Evolutionary conservation across 2,329 filamentous ascomycete species (phyloP).

Genomic region (Clarireedia paspali): DNA sequence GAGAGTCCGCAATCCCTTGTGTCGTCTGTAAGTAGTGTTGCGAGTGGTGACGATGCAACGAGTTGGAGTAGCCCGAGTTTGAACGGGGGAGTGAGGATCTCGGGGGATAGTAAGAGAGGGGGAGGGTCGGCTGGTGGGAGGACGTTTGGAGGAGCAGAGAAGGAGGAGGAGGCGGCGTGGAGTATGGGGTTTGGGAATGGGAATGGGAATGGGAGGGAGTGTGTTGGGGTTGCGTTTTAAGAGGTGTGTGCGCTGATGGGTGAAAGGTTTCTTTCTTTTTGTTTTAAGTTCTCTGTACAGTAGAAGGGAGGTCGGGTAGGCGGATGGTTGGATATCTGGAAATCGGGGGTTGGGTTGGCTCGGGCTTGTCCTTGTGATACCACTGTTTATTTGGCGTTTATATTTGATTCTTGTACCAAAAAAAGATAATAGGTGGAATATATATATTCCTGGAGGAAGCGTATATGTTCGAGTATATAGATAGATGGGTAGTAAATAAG

Average conservation of each 20-base stretch:
- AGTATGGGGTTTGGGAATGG: slow-evolving; percentile 21
- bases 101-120: slow-evolving; percentile 1
- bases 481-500: too few relatives aligned
- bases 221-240: slow-evolving; percentile 41
- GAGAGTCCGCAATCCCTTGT: background rate
- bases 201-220: slow-evolving; percentile 19
- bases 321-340: background rate
- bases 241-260: background rate
- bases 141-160: slow-evolving; percentile 28
- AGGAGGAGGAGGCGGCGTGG: slow-evolving; percentile 30
- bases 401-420: too few relatives aligned
- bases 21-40: background rate
- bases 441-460: too few relatives aligned
- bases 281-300: background rate
- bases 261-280: background rate
- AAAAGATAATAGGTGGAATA: too few relatives aligned
- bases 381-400: too few relatives aligned
- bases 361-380: too few relatives aligned
- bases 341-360: background rate
- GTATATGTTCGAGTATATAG: too few relatives aligned
- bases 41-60: slow-evolving; percentile 3
- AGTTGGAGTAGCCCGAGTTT: slow-evolving; percentile 8
- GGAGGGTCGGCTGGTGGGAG: background rate
- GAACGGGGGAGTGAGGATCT: background rate
- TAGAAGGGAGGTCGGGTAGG: background rate